Conservation (phyloP, 306 rosid genomes). For the Corylus heterophylla region DNA sequence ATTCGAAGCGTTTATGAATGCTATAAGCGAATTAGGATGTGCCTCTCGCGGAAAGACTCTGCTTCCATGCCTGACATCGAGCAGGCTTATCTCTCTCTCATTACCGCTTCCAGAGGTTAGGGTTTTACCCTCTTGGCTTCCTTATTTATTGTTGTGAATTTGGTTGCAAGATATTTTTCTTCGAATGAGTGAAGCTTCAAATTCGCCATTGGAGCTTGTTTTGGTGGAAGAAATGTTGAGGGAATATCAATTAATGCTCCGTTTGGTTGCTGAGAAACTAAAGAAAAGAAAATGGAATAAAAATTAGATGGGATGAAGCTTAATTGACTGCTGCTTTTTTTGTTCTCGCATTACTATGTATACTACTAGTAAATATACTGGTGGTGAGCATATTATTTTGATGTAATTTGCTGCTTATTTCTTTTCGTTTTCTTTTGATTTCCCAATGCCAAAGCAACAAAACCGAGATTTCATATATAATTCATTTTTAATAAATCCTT, state of each 20-base stretch:
- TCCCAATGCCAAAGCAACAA: not conserved
- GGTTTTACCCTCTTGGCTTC: constrained; percentile 6
- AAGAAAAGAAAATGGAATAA: not conserved
- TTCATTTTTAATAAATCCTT: not conserved
- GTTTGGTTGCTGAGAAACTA: constrained; percentile 2
- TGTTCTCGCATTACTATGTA: not conserved
- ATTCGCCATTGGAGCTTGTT: not conserved
- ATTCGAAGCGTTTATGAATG: constrained; percentile 57
- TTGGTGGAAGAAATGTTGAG: not conserved
- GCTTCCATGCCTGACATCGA: constrained; percentile 44
- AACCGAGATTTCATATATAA: not conserved
- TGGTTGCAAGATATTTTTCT: not conserved
- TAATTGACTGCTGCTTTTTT: not conserved
- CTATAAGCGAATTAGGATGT: constrained; percentile 51
- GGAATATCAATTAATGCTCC: not conserved
- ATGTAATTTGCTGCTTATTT: not conserved
- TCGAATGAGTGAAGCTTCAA: not conserved
- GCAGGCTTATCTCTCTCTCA: constrained; percentile 58
- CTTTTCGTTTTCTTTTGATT: not conserved
- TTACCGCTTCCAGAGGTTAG: constrained; percentile 57
- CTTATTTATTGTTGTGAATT: not conserved
- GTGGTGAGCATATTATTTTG: not conserved
- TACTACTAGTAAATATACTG: not conserved
- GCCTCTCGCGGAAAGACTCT: constrained; percentile 41
- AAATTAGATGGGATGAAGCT: not conserved